Conservation (phyloP, 306 rosid genomes). For the Senna tora region DNA sequence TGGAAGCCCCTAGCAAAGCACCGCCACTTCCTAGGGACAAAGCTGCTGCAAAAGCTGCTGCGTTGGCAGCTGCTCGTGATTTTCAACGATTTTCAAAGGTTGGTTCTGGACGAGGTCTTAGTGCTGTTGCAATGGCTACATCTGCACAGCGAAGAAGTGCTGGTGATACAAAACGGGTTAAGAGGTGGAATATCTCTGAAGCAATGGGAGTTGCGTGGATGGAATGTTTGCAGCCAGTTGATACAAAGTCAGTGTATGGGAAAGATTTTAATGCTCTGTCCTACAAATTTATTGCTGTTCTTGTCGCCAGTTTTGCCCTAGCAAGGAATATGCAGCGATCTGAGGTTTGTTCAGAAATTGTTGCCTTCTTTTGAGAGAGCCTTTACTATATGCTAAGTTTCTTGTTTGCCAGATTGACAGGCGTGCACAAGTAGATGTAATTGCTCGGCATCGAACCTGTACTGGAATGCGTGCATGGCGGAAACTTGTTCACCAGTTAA, state of each 20-base stretch:
- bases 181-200: conserved; percentile 88
- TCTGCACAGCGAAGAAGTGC: conserved; percentile 88
- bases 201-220: conserved; percentile 99
- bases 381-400: conserved; percentile 37
- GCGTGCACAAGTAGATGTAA: conserved; percentile 68
- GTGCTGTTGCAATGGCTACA: conserved; percentile 99
- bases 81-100: conserved; percentile 78
- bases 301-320: conserved; percentile 93
- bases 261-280: conserved; percentile 94
- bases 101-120: conserved; percentile 98
- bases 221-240: conserved; percentile 96
- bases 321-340: conserved; percentile 97
- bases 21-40: conserved; percentile 79
- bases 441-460: conserved; percentile 62
- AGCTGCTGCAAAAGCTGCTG: conserved; percentile 97
- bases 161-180: conserved; percentile 86
- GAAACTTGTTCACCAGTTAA: conserved; percentile 79
- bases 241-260: conserved; percentile 89
- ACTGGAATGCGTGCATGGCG: conserved; percentile 89
- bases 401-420: conserved; percentile 79
- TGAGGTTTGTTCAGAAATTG: conserved; percentile 65
- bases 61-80: conserved; percentile 96
- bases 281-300: conserved; percentile 89
- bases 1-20: conserved; percentile 58
- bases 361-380: conserved; percentile 36